Evolutionary conservation across 352 stramenopile species (phyloP).

Genomic region (Globisporangium paddicum): DNA sequence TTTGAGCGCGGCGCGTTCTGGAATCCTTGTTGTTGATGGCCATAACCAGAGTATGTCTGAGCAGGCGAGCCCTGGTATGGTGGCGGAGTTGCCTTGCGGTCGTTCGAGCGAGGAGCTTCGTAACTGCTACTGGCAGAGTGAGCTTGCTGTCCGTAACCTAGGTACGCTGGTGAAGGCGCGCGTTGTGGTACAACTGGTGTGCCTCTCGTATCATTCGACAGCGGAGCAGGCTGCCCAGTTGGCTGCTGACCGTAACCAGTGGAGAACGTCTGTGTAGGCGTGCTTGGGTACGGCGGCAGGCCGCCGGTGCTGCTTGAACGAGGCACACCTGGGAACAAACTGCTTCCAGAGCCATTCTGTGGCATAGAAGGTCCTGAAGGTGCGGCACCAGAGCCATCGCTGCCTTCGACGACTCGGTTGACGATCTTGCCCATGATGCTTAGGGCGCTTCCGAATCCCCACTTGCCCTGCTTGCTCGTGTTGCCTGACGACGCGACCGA

Average conservation of each 20-base stretch:
- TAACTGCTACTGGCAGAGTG: constrained; percentile 9
- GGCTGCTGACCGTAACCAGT: constrained; percentile 14
- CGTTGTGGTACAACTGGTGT: not conserved
- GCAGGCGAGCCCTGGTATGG: constrained; percentile 16
- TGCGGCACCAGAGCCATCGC: constrained; percentile 27
- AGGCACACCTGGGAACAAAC: constrained; percentile 33
- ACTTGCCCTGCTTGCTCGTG: constrained; percentile 63
- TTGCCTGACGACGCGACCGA: constrained; percentile 45
- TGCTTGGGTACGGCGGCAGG: constrained; percentile 26
- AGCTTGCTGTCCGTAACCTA: constrained; percentile 10
- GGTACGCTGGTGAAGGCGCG: constrained; percentile 9
- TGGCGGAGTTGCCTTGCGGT: constrained; percentile 15
- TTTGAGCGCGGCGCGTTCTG: constrained; percentile 12
- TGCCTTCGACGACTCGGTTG: constrained; percentile 80
- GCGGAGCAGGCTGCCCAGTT: constrained; percentile 12
- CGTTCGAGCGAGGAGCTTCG: constrained; percentile 15
- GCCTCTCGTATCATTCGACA: constrained; percentile 4
- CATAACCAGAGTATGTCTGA: constrained; percentile 1
- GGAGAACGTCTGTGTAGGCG: constrained; percentile 11
- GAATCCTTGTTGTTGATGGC: not conserved
- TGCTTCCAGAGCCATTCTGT: constrained; percentile 18
- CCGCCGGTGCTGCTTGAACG: constrained; percentile 16
- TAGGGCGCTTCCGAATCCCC: constrained; percentile 70
- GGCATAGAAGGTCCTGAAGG: not conserved
- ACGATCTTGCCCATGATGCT: constrained; percentile 88